A percentile compares a stretch with the other conserved stretches of the same genome.
Evolutionary conservation across 768 basidiomycete genomes (phyloP).

Genomic region (Kwoniella bestiolae): DNA sequence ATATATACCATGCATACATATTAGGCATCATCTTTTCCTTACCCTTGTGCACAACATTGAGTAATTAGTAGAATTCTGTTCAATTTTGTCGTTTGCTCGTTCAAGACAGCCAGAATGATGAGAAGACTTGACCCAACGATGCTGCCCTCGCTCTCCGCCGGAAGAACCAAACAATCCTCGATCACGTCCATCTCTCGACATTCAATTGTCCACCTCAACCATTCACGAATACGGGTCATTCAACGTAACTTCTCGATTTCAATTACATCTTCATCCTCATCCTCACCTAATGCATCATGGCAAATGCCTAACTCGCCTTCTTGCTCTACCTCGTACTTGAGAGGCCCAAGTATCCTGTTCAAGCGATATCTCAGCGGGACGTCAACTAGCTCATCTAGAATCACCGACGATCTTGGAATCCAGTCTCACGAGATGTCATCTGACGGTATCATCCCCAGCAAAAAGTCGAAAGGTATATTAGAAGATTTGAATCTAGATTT

Average conservation of each 20-base stretch:
- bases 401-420: neutral
- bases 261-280: neutral
- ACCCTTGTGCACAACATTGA: no score
- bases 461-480: neutral
- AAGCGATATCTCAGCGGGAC: neutral
- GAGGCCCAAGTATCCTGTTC: neutral
- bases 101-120: neutral
- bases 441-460: neutral
- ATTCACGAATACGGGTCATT: neutral
- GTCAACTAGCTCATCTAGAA: neutral
- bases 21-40: neutral
- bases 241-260: no score
- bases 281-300: neutral
- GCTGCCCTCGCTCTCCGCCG: neutral
- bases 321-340: neutral
- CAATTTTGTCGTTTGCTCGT: no score
- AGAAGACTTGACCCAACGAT: no score
- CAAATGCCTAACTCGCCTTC: neutral
- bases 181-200: neutral
- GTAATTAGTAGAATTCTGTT: no score
- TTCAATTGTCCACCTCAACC: neutral
- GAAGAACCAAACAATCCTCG: neutral
- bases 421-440: neutral
- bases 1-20: constrained; percentile 13
- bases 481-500: neutral